Evolutionary conservation across 2,329 filamentous ascomycete species (phyloP).

Genomic region (Saccharata proteae): DNA sequence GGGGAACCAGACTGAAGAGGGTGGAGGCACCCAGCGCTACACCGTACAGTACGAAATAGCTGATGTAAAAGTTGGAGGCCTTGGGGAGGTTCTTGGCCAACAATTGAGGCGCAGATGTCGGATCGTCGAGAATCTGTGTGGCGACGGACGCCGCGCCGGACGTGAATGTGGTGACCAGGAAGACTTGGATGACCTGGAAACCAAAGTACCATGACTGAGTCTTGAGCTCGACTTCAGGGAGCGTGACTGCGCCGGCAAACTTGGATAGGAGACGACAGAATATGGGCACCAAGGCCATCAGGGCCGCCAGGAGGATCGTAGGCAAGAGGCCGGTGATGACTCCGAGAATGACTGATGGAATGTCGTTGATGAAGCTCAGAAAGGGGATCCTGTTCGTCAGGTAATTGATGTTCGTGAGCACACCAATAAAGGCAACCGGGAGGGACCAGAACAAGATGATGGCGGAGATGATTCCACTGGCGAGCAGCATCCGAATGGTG

Average conservation of each 20-base stretch:
- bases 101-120: slow-evolving; percentile 47
- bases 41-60: slow-evolving; percentile 89
- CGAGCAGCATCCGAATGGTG: slow-evolving; percentile 57
- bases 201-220: slow-evolving; percentile 86
- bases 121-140: slow-evolving; percentile 50
- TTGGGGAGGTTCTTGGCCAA: slow-evolving; percentile 66
- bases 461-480: slow-evolving; percentile 59
- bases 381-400: slow-evolving; percentile 53
- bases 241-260: slow-evolving; percentile 66
- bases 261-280: slow-evolving; percentile 57
- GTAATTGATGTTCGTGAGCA: slow-evolving; percentile 71
- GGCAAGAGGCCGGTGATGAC: slow-evolving; percentile 79
- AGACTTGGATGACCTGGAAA: slow-evolving; percentile 85
- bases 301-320: slow-evolving; percentile 61
- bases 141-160: slow-evolving; percentile 59
- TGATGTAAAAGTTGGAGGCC: slow-evolving; percentile 88
- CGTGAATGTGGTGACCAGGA: slow-evolving; percentile 72
- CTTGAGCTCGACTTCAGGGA: slow-evolving; percentile 71
- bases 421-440: slow-evolving; percentile 66
- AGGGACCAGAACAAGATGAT: slow-evolving; percentile 82
- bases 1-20: slow-evolving; percentile 60
- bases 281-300: slow-evolving; percentile 77
- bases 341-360: slow-evolving; percentile 63
- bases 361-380: slow-evolving; percentile 58
- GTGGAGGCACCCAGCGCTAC: slow-evolving; percentile 64